Conservation (phyloP, 306 rosid genomes). For the Mimosa bimucronata region DNA sequence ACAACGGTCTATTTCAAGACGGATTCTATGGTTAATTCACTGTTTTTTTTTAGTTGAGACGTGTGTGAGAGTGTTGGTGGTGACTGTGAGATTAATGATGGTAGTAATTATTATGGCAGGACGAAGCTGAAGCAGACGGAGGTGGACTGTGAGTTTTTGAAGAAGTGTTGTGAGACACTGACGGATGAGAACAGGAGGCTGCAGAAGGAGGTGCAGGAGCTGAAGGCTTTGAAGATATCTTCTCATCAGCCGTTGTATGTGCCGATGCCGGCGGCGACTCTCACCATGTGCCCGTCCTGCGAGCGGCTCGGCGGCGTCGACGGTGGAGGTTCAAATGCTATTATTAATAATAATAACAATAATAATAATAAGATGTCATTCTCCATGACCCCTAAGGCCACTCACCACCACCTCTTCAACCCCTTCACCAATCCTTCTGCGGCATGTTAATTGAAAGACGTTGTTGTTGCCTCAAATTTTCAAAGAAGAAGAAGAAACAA, state of each 20-base stretch:
- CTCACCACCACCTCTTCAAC: slow-evolving; percentile 74
- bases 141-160: slow-evolving; percentile 85
- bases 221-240: slow-evolving; percentile 69
- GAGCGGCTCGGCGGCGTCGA: slow-evolving; percentile 59
- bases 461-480: neutral
- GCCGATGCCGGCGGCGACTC: slow-evolving; percentile 94
- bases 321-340: slow-evolving; percentile 40
- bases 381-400: slow-evolving; percentile 62
- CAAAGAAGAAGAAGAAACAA: neutral
- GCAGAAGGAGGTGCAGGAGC: slow-evolving; percentile 85
- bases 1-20: no score
- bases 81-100: neutral
- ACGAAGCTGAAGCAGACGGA: slow-evolving; percentile 97
- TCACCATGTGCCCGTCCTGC: slow-evolving; percentile 91
- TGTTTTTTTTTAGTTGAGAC: no score
- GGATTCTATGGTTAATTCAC: no score
- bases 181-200: slow-evolving; percentile 87
- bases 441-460: slow-evolving; percentile 60
- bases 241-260: slow-evolving; percentile 74
- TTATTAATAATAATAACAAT: no score
- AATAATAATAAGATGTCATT: slow-evolving; percentile 54
- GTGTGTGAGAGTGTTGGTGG: neutral
- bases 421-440: slow-evolving; percentile 90
- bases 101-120: slow-evolving; percentile 43
- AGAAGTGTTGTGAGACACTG: slow-evolving; percentile 90